Conservation (phyloP, 164 flowering plant species). For the Berberis thunbergii region DNA sequence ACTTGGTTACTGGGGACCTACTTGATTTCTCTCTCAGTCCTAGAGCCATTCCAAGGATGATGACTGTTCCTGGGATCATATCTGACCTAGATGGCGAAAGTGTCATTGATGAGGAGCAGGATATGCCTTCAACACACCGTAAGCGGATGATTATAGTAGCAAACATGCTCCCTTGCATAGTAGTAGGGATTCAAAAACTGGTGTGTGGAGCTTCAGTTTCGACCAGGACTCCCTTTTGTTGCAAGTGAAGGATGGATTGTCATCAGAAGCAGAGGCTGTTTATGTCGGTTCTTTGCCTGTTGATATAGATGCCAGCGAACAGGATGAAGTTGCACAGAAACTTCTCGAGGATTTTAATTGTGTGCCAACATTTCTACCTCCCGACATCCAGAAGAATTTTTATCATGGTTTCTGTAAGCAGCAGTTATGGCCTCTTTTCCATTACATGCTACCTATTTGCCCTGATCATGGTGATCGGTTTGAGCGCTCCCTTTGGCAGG, state of each 20-base stretch:
- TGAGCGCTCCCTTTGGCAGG: constrained; percentile 70
- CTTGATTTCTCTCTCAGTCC: constrained; percentile 48
- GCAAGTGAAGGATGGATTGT: constrained; percentile 72
- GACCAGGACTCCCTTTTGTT: constrained; percentile 63
- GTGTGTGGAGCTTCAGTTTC: constrained; percentile 52
- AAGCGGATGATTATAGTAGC: constrained; percentile 69
- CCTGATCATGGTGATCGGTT: constrained; percentile 74
- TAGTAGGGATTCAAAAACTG: constrained; percentile 38
- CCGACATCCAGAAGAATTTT: constrained; percentile 52
- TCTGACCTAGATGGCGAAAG: constrained; percentile 43
- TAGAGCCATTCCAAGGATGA: constrained; percentile 55
- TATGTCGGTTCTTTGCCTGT: constrained; percentile 77
- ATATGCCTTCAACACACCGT: constrained; percentile 24
- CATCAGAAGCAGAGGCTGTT: constrained; percentile 56
- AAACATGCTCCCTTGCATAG: constrained; percentile 57
- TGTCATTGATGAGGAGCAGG: constrained; percentile 38
- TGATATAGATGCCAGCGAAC: constrained; percentile 58
- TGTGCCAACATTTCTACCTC: constrained; percentile 68
- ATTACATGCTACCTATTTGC: constrained; percentile 85
- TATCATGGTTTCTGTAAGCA: constrained; percentile 76
- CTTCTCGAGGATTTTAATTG: constrained; percentile 62
- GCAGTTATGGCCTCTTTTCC: constrained; percentile 81
- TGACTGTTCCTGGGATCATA: constrained; percentile 66
- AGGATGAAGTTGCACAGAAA: constrained; percentile 69
- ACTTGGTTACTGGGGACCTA: constrained; percentile 47